Base-by-base conservation (phyloP, 2,329 filamentous ascomycete species). In the Raffaelea ambrosiae region DNA sequence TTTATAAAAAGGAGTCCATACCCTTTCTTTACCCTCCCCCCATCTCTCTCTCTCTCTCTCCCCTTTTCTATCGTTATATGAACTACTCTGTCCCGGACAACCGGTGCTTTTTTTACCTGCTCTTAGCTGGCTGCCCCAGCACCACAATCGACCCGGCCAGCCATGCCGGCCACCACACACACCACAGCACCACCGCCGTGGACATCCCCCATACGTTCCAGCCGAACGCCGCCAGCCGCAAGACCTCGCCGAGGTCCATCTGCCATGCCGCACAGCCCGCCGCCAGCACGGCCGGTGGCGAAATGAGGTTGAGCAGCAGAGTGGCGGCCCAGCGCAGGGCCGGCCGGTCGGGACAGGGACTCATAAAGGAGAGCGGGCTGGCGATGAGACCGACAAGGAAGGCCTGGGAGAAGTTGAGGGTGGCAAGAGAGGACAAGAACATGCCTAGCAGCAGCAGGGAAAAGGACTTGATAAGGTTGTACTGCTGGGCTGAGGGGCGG, bases 111-210 rank as follows among this genome's bases (percentile, higher is more conserved):
- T 38, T 31, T 26, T 42, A 29, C 14, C 22, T 48, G 11, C 29
- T 16, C 10, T 19, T 19, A 8, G 36, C 51, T 2, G 57, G 58
- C 48, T 52, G 50, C 5, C 74, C 74, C 47, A 79, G 65, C 40
- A 81, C 69, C 21, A 77, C 68, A 5, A 81, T 63, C 50, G 71
- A 69, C 2, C 76, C 86, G 7, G 82, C 76, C 35, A 93, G 64
- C 90, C 90, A 96, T 8, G 88, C 88, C 1, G 90, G 90, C 85
- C 88, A 93, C 90, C 90, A 96, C 40, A 95, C 82, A 61, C 88
- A 86, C 87, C 89, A 95, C n/a, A 95, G 76, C 11, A 94, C 80
- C 18, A 95, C 81, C 51, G 87, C 84, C 2, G 89, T 94, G 70
- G 89, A 94, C 76, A 93, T 80, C 2, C 88, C 88, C 79, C 84